Conservation (phyloP, 192 early-diverging fungal species). For the Mortierella claussenii region DNA sequence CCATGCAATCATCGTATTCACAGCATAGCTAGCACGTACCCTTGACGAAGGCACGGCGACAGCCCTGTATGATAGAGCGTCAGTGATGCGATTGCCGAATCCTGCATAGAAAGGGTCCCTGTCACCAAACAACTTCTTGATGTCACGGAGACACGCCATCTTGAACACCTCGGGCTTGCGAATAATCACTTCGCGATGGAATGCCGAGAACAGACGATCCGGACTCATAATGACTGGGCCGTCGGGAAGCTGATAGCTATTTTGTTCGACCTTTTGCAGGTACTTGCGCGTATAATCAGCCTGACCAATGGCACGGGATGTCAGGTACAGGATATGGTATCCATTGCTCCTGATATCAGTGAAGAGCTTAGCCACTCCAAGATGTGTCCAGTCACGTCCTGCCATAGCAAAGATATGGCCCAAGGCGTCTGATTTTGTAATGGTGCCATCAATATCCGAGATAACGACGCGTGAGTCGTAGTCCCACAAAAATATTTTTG, state of each 20-base stretch:
- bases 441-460: conserved; percentile 98
- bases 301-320: conserved; percentile 95
- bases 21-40: no score
- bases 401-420: conserved; percentile 98
- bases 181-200: conserved; percentile 95
- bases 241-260: conserved; percentile 86
- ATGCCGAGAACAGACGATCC: conserved; percentile 90
- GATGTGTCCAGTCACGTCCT: conserved; percentile 98
- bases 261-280: conserved; percentile 89
- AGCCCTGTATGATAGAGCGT: conserved; percentile 93
- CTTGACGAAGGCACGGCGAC: conserved; percentile 93
- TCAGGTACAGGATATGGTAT: conserved; percentile 95
- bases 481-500: conserved; percentile 92
- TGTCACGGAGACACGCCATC: conserved; percentile 93
- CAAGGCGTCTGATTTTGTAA: conserved; percentile 96
- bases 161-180: conserved; percentile 97
- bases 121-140: conserved; percentile 87
- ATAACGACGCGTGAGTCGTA: conserved; percentile 89
- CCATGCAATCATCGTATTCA: no score
- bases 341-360: conserved; percentile 94
- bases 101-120: conserved; percentile 93
- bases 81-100: conserved; percentile 97
- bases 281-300: conserved; percentile 93
- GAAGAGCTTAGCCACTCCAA: conserved; percentile 95
- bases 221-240: conserved; percentile 97